Evolutionary conservation across 2,329 filamentous ascomycete genomes (phyloP).

Genomic region (Penicillium sp.): DNA sequence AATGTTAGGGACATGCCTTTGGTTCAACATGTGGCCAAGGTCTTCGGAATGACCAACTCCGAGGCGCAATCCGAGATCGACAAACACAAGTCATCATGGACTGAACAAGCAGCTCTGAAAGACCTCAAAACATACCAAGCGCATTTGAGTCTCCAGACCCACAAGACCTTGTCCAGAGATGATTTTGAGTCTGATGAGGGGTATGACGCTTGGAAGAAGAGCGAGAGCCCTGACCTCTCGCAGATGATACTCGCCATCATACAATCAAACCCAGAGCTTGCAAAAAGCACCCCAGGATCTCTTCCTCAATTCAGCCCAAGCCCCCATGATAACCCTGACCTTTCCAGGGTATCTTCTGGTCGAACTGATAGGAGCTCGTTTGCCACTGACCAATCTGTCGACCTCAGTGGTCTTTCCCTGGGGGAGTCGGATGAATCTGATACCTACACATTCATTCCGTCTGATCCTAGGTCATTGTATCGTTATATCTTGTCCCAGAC

Average conservation of each 20-base stretch:
- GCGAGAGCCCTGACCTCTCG: conserved; percentile 82
- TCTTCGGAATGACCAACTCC: conserved; percentile 78
- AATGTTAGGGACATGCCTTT: conserved; percentile 97
- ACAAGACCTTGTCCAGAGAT: conserved; percentile 72
- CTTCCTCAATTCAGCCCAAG: conserved; percentile 59
- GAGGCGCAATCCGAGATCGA: conserved; percentile 88
- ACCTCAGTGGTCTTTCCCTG: conserved; percentile 61
- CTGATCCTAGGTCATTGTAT: conserved; percentile 80
- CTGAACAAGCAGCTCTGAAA: conserved; percentile 82
- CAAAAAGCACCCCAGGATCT: conserved; percentile 68
- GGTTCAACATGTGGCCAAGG: conserved; percentile 80
- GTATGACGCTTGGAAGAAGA: conserved; percentile 86
- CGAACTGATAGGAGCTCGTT: conserved; percentile 52
- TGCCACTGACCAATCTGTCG: conserved; percentile 66
- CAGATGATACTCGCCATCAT: conserved; percentile 93
- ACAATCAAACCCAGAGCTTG: conserved; percentile 79
- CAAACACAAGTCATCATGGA: conserved; percentile 78
- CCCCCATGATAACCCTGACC: conserved; percentile 44
- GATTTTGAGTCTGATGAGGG: conserved; percentile 91
- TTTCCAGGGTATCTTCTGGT: conserved; percentile 49
- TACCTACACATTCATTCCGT: conserved; percentile 85
- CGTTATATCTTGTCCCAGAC: conserved; percentile 78
- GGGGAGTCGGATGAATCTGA: conserved; percentile 50
- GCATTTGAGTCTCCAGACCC: conserved; percentile 76
- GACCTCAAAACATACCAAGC: conserved; percentile 94